Conservation (phyloP, 2,329 filamentous ascomycete species). For the Xylaria arbuscula region DNA sequence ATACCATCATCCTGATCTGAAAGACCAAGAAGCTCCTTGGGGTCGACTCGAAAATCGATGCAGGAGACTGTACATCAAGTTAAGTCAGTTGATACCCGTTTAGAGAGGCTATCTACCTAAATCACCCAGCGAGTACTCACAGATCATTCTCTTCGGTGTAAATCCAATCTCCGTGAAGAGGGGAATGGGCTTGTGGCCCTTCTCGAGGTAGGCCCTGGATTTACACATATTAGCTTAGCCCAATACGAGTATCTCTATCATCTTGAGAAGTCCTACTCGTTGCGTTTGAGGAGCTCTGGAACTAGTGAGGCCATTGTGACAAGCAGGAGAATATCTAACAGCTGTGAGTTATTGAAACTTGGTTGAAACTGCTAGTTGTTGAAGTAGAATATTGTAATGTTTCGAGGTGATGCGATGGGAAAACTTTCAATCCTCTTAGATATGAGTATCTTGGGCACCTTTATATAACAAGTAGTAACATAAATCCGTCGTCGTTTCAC, state of each 20-base stretch:
- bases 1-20: constrained; percentile 11
- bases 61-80: constrained; percentile 17
- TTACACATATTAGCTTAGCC: background rate
- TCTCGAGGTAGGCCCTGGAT: constrained; percentile 2
- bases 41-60: constrained; percentile 11
- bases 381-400: background rate
- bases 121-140: background rate
- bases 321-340: background rate
- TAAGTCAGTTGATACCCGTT: background rate
- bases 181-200: constrained; percentile 11
- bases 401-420: background rate
- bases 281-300: constrained; percentile 20
- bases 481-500: background rate
- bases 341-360: background rate
- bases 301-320: constrained; percentile 7
- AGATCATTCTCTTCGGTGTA: constrained; percentile 18
- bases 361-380: background rate
- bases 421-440: background rate
- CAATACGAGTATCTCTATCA: background rate
- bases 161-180: constrained; percentile 11
- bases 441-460: background rate
- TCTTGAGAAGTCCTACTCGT: constrained; percentile 2
- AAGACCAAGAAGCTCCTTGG: constrained; percentile 15
- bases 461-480: background rate
- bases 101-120: background rate